These are phyloP conservation scores for Torulaspora indica DNA, from an alignment of 805 yeast genomes.

Conservation along the genomic window DNA sequence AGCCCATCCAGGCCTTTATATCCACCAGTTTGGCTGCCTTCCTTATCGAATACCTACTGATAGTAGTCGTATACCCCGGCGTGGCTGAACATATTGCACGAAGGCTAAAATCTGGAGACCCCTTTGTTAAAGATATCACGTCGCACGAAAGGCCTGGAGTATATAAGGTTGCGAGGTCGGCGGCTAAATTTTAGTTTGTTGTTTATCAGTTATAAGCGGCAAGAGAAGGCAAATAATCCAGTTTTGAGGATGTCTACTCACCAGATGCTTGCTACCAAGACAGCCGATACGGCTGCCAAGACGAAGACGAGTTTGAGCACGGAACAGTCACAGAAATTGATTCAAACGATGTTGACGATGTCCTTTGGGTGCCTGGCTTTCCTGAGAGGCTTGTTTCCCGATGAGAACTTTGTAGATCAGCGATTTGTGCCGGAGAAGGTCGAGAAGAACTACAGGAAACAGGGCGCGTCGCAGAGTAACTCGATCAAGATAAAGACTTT, in stretches of 20 bases:
- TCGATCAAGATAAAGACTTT: constrained; percentile 47
- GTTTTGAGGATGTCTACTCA: constrained; percentile 10
- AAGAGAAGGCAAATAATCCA: background rate
- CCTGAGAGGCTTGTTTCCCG: constrained; percentile 54
- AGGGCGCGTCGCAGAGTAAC: constrained; percentile 21
- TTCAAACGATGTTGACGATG: constrained; percentile 47
- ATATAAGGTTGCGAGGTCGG: background rate
- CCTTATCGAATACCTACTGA: background rate
- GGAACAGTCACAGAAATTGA: constrained; percentile 43
- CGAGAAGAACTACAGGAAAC: constrained; percentile 29
- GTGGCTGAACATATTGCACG: background rate
- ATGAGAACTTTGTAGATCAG: constrained; percentile 48
- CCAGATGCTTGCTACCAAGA: constrained; percentile 13
- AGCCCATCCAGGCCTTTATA: background rate
- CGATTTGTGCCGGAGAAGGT: constrained; percentile 40
- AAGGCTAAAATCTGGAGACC: background rate
- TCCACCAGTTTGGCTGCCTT: background rate
- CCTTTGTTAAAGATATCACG: background rate
- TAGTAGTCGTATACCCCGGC: background rate
- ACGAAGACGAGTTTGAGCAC: constrained; percentile 29
- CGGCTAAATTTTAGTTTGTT: background rate
- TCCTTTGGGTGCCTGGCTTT: constrained; percentile 56
- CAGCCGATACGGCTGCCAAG: constrained; percentile 12
- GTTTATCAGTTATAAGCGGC: background rate
- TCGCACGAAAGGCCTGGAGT: background rate